Percentiles rank a stretch among this genome's conserved stretches.
Evolutionary conservation across 176 grass and related monocot species (phyloP).

Genomic region (Puccinellia tenuiflora): DNA sequence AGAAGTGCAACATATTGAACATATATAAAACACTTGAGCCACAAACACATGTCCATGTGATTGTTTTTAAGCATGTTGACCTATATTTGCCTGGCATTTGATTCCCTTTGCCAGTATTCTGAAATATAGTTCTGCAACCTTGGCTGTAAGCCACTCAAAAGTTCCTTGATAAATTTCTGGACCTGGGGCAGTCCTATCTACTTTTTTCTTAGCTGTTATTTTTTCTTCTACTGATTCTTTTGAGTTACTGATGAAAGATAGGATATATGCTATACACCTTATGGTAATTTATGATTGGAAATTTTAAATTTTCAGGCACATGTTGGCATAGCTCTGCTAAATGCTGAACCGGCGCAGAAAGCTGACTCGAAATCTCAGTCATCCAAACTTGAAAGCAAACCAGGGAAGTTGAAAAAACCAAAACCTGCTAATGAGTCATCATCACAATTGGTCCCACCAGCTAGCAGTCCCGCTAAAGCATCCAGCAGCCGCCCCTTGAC

Average conservation of each 20-base stretch:
- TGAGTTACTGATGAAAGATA: neutral
- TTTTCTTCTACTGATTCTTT: neutral
- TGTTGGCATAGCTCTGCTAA: constrained; percentile 89
- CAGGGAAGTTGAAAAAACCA: constrained; percentile 63
- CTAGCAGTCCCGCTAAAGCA: constrained; percentile 39
- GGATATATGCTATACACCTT: neutral
- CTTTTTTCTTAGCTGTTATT: neutral
- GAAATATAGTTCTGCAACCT: neutral
- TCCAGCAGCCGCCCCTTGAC: constrained; percentile 51
- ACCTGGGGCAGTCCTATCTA: neutral
- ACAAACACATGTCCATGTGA: neutral
- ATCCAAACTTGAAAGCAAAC: constrained; percentile 76
- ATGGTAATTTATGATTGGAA: constrained; percentile 6
- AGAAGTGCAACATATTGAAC: neutral
- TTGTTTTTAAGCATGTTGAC: neutral
- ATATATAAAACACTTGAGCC: neutral
- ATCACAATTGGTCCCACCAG: constrained; percentile 27
- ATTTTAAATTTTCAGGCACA: constrained; percentile 61
- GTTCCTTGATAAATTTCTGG: constrained; percentile 8
- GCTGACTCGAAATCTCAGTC: constrained; percentile 42
- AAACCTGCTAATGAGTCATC: constrained; percentile 52
- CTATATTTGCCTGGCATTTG: constrained; percentile 1
- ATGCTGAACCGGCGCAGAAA: constrained; percentile 71
- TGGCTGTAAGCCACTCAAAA: neutral
- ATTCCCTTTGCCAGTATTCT: constrained; percentile 10